Evolutionary conservation across 805 yeast genomes (phyloP), one percentile per base, ranked within the genome.

Genomic region (Kazachstania bromeliacearum): DNA sequence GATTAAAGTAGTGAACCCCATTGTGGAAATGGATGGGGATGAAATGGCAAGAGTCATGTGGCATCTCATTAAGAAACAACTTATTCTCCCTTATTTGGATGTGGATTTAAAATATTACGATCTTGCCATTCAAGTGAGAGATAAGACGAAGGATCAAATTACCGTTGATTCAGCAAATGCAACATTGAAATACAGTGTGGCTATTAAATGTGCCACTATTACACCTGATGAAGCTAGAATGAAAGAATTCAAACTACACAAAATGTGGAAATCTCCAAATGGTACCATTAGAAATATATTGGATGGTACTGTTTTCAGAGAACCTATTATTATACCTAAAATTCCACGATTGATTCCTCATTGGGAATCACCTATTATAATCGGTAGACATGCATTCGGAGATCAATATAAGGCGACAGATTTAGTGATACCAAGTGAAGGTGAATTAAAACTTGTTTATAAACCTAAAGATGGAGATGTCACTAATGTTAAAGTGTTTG

Each of bases 221-320:
- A 88, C 97, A 14, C 96, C 97, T 7, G 94, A 84, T 56, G 96
- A 89, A 67, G 89, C 85, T 33, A 76, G 97, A 52, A 96, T 89
- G 37, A 69, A 82, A 62, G 97, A 89, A 63, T 89, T 85, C 63
- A 66, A 73, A 38, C 72, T 89, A 62, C 87, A 88, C 68, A 83
- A 85, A 63, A 88, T 89, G 97, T 88, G 96, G 96, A 71, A 82
- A 40, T 84, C 95, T 13, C 97, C 97, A 44, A 88, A 89, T 63
- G 97, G 97, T 40, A 89, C 97, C 35, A 84, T 89, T 59, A 79
- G 97, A 66, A 88, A 88, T 68, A 80, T 89, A 42, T 68, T 88
- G 42, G 95, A 95, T 33, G 97, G 97, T 40, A 89, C 96, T 20
- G 96, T 89, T 30, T 88, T 89, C 73, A 75, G 97, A 53, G 97